phyloP scores from a whole-genome alignment of 2,329 filamentous ascomycete species.

The Penicillium expansum region DNA sequence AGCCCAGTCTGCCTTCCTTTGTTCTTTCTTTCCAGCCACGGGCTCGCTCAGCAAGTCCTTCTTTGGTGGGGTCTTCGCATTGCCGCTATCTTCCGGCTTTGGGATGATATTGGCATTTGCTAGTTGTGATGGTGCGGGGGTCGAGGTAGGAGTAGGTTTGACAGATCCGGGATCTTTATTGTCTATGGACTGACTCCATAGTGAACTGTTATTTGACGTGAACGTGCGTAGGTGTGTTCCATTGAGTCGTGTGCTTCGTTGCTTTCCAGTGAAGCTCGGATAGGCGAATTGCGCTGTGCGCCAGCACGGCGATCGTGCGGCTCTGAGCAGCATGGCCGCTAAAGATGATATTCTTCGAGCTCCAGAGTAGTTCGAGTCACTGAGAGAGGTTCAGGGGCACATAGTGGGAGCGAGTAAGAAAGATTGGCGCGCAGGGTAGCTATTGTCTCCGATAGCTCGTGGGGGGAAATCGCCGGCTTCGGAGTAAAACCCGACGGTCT shows the following conservation, averaged over 20 bases:
- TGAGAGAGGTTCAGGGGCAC: constrained; percentile 20
- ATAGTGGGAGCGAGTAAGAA: constrained; percentile 21
- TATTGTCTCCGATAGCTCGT: constrained; percentile 21
- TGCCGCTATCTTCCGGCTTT: constrained; percentile 22
- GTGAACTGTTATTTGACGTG: constrained; percentile 22
- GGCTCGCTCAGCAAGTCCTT: constrained; percentile 65
- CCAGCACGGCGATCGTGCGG: constrained; percentile 36
- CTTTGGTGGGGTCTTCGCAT: constrained; percentile 35
- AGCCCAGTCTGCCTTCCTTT: constrained; percentile 95
- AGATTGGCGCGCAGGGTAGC: constrained; percentile 14
- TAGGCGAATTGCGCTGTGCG: constrained; percentile 30
- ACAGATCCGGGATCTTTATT: constrained; percentile 15
- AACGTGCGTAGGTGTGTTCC: constrained; percentile 31
- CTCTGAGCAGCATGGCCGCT: constrained; percentile 39
- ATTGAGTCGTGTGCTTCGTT: constrained; percentile 24
- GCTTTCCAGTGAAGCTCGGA: constrained; percentile 26
- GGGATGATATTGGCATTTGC: constrained; percentile 19
- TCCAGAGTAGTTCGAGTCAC: not conserved
- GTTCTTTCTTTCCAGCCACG: constrained; percentile 71
- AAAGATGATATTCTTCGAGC: not conserved
- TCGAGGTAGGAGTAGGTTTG: constrained; percentile 9
- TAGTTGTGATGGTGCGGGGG: constrained; percentile 17
- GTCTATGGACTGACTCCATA: constrained; percentile 25
- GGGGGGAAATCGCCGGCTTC: constrained; percentile 34
- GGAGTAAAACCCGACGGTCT: constrained; percentile 26